Evolutionary conservation across 495 filamentous ascomycete genomes (phyloP).

Genomic region (Penicillium goetzii): DNA sequence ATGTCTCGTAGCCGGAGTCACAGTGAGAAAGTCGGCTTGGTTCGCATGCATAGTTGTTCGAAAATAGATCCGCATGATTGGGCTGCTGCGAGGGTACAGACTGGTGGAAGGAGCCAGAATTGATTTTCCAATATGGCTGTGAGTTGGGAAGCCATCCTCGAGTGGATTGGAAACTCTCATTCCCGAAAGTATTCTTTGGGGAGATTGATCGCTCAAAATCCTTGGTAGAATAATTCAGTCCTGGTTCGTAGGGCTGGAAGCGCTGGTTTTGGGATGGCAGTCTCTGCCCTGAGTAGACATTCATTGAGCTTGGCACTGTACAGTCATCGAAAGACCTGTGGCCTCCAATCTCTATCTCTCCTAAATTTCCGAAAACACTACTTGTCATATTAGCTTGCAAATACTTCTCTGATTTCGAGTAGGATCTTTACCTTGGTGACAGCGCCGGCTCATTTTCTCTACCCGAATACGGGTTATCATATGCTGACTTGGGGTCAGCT

Average conservation of each 20-base stretch:
- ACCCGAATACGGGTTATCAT: background rate
- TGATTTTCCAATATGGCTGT: background rate
- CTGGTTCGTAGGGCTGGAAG: background rate
- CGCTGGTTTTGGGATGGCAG: background rate
- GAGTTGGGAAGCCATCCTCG: background rate
- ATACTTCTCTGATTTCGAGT: background rate
- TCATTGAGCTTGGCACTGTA: background rate
- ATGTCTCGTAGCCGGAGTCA: background rate
- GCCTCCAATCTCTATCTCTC: background rate
- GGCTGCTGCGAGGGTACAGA: background rate
- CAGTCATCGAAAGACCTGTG: background rate
- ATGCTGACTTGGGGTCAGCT: constrained; percentile 1
- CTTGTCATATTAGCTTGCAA: background rate
- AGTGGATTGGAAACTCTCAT: background rate
- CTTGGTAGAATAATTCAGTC: background rate
- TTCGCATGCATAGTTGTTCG: background rate
- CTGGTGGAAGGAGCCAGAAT: background rate
- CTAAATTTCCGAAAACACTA: background rate
- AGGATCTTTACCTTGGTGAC: background rate
- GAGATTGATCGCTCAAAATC: background rate
- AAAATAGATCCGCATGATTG: background rate
- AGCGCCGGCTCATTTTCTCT: background rate
- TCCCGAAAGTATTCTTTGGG: background rate
- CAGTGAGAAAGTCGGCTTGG: background rate
- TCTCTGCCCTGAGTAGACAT: background rate